phyloP scores from a whole-genome alignment of 352 stramenopile genomes.

The Thraustochytrium sp. region DNA sequence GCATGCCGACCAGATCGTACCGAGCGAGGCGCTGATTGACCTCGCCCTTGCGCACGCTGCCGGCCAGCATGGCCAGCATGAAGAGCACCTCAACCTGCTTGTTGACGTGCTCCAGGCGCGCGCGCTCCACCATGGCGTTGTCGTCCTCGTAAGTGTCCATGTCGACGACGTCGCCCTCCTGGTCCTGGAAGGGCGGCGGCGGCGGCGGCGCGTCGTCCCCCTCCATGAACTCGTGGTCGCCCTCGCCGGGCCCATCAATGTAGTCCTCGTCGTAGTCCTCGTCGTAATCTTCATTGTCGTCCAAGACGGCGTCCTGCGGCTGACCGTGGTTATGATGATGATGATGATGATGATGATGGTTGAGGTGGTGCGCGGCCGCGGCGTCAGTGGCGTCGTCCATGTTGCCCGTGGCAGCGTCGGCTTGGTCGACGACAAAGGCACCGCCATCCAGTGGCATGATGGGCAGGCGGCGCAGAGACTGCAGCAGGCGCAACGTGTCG shows the following conservation, averaged over 20 bases:
- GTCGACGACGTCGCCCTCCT: not conserved
- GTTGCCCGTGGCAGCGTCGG: too few relatives aligned
- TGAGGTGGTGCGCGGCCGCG: not conserved
- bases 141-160: conserved; percentile 48
- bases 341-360: not conserved
- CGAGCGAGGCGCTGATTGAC: conserved; percentile 75
- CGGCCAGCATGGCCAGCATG: conserved; percentile 89
- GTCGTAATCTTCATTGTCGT: not conserved
- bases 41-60: conserved; percentile 84
- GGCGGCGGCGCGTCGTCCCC: not conserved
- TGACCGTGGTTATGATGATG: not conserved
- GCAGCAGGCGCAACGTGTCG: too few relatives aligned
- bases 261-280: not conserved
- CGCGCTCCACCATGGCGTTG: conserved; percentile 71
- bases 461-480: too few relatives aligned
- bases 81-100: conserved; percentile 93
- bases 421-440: too few relatives aligned
- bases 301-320: not conserved
- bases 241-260: not conserved
- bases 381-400: too few relatives aligned
- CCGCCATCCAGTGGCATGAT: too few relatives aligned
- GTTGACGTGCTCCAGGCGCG: conserved; percentile 78
- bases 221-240: not conserved
- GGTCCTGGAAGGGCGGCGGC: not conserved
- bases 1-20: conserved; percentile 77